phyloP scores from a whole-genome alignment of 2,329 filamentous ascomycete species.

The Triangularia verruculosa region DNA sequence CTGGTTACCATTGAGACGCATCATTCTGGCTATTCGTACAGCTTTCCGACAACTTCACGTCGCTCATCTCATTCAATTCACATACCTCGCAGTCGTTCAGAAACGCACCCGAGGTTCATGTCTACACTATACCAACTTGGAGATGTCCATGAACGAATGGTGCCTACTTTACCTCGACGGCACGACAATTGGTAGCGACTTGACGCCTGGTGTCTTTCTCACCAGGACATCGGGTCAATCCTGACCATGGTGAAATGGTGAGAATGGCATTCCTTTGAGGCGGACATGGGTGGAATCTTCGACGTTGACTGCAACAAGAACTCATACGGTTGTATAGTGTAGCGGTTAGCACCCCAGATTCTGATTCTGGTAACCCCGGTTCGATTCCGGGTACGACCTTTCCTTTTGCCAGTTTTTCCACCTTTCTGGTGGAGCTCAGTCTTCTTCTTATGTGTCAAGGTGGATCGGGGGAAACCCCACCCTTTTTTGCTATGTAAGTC shows the following conservation, averaged over 20 bases:
- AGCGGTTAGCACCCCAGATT: neutral
- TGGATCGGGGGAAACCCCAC: neutral
- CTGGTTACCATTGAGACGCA: no score
- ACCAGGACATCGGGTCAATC: no score
- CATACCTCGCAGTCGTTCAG: neutral
- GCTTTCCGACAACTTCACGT: neutral
- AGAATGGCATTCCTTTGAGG: no score
- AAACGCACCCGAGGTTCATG: neutral
- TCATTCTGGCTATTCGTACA: no score
- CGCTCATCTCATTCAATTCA: neutral
- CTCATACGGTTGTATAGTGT: neutral
- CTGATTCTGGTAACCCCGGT: neutral
- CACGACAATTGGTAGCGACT: no score
- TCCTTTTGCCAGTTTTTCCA: neutral
- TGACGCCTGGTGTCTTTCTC: no score
- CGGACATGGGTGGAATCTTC: neutral
- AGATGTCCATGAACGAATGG: no score
- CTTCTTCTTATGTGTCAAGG: neutral
- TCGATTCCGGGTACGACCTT: conserved; percentile 1
- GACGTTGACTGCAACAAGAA: neutral
- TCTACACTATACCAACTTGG: no score
- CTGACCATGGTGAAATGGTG: no score
- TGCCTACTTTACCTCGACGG: no score
- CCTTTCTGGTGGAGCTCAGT: neutral
- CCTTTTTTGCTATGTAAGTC: no score